A percentile compares a stretch with the other conserved stretches of the same genome.
phyloP scores from a whole-genome alignment of 768 basidiomycete species.

The Amanita pseudoporphyria region DNA sequence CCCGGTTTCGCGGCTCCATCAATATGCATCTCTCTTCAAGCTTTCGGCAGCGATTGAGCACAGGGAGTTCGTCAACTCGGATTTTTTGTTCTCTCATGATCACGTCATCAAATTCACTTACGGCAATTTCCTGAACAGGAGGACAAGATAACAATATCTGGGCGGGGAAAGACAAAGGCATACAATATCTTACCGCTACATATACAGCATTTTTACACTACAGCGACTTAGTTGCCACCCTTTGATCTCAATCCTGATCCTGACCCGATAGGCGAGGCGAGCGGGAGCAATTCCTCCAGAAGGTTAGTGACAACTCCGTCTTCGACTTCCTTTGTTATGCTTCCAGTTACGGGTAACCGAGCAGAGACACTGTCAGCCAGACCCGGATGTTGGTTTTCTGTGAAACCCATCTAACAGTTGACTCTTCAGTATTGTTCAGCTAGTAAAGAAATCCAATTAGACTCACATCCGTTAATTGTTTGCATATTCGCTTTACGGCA shows the following conservation, averaged over 20 bases:
- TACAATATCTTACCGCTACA: too few relatives aligned
- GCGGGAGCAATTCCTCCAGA: slow-evolving; percentile 46
- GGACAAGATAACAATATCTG: too few relatives aligned
- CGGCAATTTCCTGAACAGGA: too few relatives aligned
- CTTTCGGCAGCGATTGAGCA: too few relatives aligned
- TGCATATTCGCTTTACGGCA: slow-evolving; percentile 40
- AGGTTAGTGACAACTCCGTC: slow-evolving; percentile 58
- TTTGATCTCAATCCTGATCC: slow-evolving; percentile 20
- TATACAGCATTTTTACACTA: too few relatives aligned
- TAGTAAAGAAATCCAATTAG: neutral
- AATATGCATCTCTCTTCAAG: too few relatives aligned
- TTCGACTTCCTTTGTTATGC: slow-evolving; percentile 43
- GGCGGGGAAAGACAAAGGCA: too few relatives aligned
- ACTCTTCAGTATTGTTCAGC: slow-evolving; percentile 7
- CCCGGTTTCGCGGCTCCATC: too few relatives aligned
- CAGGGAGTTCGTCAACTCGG: too few relatives aligned
- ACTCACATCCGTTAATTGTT: slow-evolving; percentile 56
- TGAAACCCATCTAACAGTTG: slow-evolving; percentile 61
- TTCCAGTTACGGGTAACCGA: slow-evolving; percentile 33
- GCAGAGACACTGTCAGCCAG: slow-evolving; percentile 40
- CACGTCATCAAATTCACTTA: too few relatives aligned
- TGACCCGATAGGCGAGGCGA: slow-evolving; percentile 21
- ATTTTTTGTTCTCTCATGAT: too few relatives aligned
- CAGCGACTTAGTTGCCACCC: neutral
- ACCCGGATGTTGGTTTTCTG: slow-evolving; percentile 42